phyloP scores from a whole-genome alignment of 192 early-diverging fungal genomes.

The Backusella psychrophila region DNA sequence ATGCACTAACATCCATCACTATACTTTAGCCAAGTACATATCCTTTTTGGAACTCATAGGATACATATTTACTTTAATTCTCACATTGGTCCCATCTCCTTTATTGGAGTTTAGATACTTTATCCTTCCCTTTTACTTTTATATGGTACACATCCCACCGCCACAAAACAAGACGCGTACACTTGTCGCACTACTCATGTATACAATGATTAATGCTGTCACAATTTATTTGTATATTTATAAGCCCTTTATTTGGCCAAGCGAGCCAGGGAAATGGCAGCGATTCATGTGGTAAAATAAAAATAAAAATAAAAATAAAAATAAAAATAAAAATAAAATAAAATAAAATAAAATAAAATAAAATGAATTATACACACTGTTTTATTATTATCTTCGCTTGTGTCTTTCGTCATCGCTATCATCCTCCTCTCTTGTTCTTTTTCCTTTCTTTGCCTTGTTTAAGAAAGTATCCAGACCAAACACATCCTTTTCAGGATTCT shows the following conservation, averaged over 20 bases:
- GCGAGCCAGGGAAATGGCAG: constrained; percentile 66
- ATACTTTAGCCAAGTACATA: constrained; percentile 33
- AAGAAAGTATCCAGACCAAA: constrained; percentile 93
- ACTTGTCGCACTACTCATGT: constrained; percentile 47
- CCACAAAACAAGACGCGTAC: constrained; percentile 19
- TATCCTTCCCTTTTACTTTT: constrained; percentile 81
- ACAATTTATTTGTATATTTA: constrained; percentile 78
- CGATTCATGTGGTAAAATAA: constrained; percentile 97
- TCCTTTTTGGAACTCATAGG: constrained; percentile 54
- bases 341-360: background rate
- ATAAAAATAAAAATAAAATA: background rate
- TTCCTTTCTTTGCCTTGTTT: constrained; percentile 64
- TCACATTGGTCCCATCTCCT: constrained; percentile 86
- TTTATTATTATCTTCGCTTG: constrained; percentile 17
- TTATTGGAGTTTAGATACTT: constrained; percentile 96
- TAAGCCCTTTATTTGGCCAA: constrained; percentile 72
- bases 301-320: too few relatives aligned
- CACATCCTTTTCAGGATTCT: constrained; percentile 63
- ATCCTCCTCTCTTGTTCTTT: constrained; percentile 38
- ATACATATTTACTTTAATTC: constrained; percentile 47
- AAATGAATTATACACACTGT: background rate
- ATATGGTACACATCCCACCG: constrained; percentile 60
- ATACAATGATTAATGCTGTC: constrained; percentile 56
- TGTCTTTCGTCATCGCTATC: constrained; percentile 22
- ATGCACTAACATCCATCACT: constrained; percentile 8